Evolutionary conservation across 805 yeast genomes (phyloP).

Genomic region (Lachancea sp.): DNA sequence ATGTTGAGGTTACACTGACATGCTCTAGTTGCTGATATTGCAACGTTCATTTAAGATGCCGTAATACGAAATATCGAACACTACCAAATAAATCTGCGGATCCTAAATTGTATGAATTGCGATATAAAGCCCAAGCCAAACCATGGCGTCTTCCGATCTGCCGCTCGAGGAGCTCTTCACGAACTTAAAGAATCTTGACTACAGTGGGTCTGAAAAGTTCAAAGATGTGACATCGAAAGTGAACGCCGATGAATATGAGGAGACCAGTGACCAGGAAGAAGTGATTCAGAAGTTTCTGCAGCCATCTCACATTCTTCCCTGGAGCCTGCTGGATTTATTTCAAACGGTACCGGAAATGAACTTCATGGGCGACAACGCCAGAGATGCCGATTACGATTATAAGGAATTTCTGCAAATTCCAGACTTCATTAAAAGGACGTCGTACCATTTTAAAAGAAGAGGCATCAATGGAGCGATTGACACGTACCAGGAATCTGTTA

Average conservation of each 20-base stretch:
- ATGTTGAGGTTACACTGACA: too few species aligned
- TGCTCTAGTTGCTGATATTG: too few species aligned
- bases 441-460: constrained; percentile 58
- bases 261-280: constrained; percentile 14
- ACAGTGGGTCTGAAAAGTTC: constrained; percentile 12
- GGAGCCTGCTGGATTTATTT: constrained; percentile 65
- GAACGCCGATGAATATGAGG: constrained; percentile 8
- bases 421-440: constrained; percentile 52
- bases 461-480: constrained; percentile 72
- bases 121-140: background rate
- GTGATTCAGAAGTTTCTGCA: constrained; percentile 43
- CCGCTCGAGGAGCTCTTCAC: constrained; percentile 19
- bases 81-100: too few species aligned
- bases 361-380: constrained; percentile 16
- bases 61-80: background rate
- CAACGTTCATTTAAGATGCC: background rate
- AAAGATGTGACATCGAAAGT: constrained; percentile 42
- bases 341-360: constrained; percentile 47
- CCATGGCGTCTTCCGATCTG: background rate
- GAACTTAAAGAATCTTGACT: constrained; percentile 18
- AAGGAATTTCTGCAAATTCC: constrained; percentile 54
- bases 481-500: constrained; percentile 57
- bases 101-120: too few species aligned
- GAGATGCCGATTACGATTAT: constrained; percentile 26
- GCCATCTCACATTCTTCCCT: constrained; percentile 57